Conservation (phyloP, 139 green algal species). For the Asterochloris erici region DNA sequence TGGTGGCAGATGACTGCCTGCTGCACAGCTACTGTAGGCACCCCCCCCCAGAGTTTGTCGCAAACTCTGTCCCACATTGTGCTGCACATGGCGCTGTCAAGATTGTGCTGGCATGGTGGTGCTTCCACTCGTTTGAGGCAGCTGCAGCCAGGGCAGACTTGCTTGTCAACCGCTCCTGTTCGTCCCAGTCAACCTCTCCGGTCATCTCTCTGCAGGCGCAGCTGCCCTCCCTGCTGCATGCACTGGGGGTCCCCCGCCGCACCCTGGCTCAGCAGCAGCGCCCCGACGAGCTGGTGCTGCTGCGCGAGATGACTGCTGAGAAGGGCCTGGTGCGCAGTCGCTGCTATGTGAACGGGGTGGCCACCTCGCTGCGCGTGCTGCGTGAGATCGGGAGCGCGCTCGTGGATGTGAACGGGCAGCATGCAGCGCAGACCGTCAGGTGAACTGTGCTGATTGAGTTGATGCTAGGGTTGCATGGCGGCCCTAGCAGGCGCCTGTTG, state of each 20-base stretch:
- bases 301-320: conserved; percentile 26
- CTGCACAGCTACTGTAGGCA: too few relatives aligned
- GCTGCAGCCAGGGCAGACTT: too few relatives aligned
- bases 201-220: not conserved
- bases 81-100: too few relatives aligned
- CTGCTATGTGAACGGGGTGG: conserved; percentile 69
- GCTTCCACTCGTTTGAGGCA: too few relatives aligned
- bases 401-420: conserved; percentile 88
- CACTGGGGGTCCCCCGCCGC: conserved; percentile 22
- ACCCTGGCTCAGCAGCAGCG: not conserved
- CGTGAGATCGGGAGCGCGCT: conserved; percentile 60
- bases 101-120: too few relatives aligned
- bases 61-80: too few relatives aligned
- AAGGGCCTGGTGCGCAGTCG: conserved; percentile 26
- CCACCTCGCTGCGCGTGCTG: conserved; percentile 70
- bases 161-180: too few relatives aligned
- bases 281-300: conserved; percentile 17
- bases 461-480: too few relatives aligned
- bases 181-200: too few relatives aligned
- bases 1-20: too few relatives aligned
- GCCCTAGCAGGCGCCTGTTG: too few relatives aligned
- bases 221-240: conserved; percentile 29
- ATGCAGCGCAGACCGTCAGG: conserved; percentile 49
- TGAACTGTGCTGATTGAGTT: not conserved
- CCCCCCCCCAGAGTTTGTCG: too few relatives aligned